Conservation (phyloP, 805 yeast genomes). For the Schwanniomyces pseudopolymorphus region DNA sequence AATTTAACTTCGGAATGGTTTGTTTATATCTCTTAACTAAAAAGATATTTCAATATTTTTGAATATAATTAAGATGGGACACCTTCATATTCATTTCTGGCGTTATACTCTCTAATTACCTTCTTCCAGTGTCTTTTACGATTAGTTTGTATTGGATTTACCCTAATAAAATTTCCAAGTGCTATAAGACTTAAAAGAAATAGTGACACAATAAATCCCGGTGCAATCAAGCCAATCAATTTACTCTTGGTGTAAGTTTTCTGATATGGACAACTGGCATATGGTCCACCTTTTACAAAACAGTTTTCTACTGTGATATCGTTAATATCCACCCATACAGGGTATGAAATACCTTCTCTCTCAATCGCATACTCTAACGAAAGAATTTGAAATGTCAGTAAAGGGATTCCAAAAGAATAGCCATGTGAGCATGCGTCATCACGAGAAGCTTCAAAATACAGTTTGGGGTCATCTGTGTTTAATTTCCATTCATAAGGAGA, state of each 20-base stretch:
- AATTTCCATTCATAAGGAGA: constrained; percentile 47
- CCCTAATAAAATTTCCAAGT: constrained; percentile 51
- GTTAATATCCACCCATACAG: constrained; percentile 80
- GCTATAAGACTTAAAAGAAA: constrained; percentile 52
- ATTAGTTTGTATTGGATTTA: constrained; percentile 69
- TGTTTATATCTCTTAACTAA: no score
- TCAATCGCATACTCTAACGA: constrained; percentile 29
- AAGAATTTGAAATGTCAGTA: constrained; percentile 35
- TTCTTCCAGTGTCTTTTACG: constrained; percentile 64
- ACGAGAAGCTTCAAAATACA: constrained; percentile 49
- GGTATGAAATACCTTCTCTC: constrained; percentile 22
- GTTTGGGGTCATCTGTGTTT: constrained; percentile 22
- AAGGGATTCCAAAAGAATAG: constrained; percentile 30
- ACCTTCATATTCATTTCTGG: constrained; percentile 76
- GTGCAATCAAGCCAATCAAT: constrained; percentile 63
- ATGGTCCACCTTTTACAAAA: constrained; percentile 84
- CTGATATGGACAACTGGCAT: constrained; percentile 77
- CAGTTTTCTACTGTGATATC: constrained; percentile 72
- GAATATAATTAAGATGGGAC: constrained; percentile 89
- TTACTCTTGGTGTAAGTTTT: constrained; percentile 51
- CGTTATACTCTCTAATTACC: constrained; percentile 51
- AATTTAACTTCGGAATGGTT: no score
- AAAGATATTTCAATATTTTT: no score
- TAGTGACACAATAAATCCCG: constrained; percentile 60
- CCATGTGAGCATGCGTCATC: constrained; percentile 32